phyloP scores from a whole-genome alignment of 2,329 filamentous ascomycete genomes.

The Pseudovirgaria hyperparasitica region DNA sequence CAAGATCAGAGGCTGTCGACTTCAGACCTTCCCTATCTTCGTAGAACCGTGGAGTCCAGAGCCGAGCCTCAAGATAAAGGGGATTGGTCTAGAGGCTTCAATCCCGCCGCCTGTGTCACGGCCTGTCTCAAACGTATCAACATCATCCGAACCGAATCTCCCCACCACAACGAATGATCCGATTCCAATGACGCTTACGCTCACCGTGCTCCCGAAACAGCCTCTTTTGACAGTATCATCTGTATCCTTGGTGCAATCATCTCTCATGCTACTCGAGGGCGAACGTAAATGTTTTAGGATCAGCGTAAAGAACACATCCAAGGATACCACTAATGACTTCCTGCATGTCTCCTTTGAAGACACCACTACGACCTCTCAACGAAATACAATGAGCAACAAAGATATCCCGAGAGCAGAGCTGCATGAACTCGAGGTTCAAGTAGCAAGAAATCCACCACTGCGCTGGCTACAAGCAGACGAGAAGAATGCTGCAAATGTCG shows the following conservation, averaged over 20 bases:
- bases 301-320: constrained; percentile 66
- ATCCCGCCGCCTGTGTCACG: constrained; percentile 36
- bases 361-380: constrained; percentile 67
- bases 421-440: constrained; percentile 73
- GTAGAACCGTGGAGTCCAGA: constrained; percentile 61
- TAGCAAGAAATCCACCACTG: constrained; percentile 56
- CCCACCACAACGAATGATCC: constrained; percentile 13
- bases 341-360: constrained; percentile 82
- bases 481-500: constrained; percentile 39
- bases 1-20: constrained; percentile 68
- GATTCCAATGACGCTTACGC: constrained; percentile 34
- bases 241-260: constrained; percentile 68
- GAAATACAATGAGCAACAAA: constrained; percentile 60
- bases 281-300: constrained; percentile 68
- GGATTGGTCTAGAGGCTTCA: constrained; percentile 45
- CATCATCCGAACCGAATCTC: constrained; percentile 9
- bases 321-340: constrained; percentile 61
- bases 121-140: constrained; percentile 20
- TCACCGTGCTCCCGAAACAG: constrained; percentile 69
- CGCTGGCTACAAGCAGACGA: constrained; percentile 38
- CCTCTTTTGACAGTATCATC: constrained; percentile 65
- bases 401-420: constrained; percentile 67
- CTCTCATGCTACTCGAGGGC: constrained; percentile 86
- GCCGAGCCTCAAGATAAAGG: constrained; percentile 61
- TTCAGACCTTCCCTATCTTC: constrained; percentile 77